Evolutionary conservation across 208 protist species (phyloP).

Genomic region (Leishmania lainsoni): DNA sequence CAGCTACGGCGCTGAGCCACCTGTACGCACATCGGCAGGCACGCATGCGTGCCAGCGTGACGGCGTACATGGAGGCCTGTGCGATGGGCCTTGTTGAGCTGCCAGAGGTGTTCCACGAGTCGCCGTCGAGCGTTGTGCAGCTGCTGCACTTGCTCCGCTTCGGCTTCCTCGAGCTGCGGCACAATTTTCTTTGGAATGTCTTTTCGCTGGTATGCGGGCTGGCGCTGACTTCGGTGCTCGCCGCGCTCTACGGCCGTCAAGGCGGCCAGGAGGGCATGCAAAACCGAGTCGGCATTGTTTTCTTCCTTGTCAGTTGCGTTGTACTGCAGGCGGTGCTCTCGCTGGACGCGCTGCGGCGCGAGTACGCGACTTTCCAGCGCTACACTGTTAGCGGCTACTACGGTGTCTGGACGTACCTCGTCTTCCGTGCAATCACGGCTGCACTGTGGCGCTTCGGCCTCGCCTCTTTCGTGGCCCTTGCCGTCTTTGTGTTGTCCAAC

Average conservation of each 20-base stretch:
- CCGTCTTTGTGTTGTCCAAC: slow-evolving; percentile 48
- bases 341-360: slow-evolving; percentile 42
- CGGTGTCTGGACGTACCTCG: slow-evolving; percentile 45
- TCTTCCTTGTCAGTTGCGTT: slow-evolving; percentile 62
- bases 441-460: slow-evolving; percentile 46
- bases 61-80: slow-evolving; percentile 50
- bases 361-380: slow-evolving; percentile 55
- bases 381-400: slow-evolving; percentile 66
- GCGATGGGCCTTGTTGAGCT: slow-evolving; percentile 40
- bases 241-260: slow-evolving; percentile 61
- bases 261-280: slow-evolving; percentile 57
- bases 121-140: slow-evolving; percentile 36
- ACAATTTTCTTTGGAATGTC: slow-evolving; percentile 34
- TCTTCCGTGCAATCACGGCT: slow-evolving; percentile 38
- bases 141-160: slow-evolving; percentile 60
- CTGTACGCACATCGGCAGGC: slow-evolving; percentile 17
- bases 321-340: slow-evolving; percentile 63
- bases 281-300: slow-evolving; percentile 71
- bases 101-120: slow-evolving; percentile 27
- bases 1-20: slow-evolving; percentile 21
- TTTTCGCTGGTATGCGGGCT: slow-evolving; percentile 30
- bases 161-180: slow-evolving; percentile 42
- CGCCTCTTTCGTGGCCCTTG: slow-evolving; percentile 40
- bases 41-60: slow-evolving; percentile 32
- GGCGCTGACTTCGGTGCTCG: slow-evolving; percentile 37